A percentile compares a stretch with the other conserved stretches of the same genome.
phyloP scores from a whole-genome alignment of 164 flowering plant species.

The Magnolia changhungtana region DNA sequence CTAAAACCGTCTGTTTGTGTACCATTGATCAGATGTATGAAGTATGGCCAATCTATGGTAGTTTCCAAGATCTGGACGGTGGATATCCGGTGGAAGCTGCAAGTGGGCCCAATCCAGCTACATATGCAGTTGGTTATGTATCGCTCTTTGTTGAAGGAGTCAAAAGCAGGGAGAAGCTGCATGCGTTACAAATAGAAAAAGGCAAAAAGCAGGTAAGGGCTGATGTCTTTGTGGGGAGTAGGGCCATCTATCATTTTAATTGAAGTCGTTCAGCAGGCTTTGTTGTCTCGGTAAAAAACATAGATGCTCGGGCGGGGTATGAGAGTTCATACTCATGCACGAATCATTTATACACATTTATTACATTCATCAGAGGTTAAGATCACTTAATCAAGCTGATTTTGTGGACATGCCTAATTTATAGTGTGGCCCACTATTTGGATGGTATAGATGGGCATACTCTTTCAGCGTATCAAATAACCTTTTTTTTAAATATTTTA shows the following conservation, averaged over 20 bases:
- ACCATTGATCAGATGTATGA: too few species aligned
- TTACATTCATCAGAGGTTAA: background rate
- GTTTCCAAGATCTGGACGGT: too few species aligned
- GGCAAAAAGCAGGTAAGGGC: conserved; percentile 5
- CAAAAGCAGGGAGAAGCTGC: background rate
- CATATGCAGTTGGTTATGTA: too few species aligned
- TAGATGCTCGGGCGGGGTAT: too few species aligned
- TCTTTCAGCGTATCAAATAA: background rate
- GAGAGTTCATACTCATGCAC: too few species aligned
- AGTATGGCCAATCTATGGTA: too few species aligned
- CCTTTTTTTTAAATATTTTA: too few species aligned
- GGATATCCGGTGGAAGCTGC: too few species aligned
- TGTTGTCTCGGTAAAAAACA: background rate
- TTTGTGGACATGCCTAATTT: background rate
- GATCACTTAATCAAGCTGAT: background rate
- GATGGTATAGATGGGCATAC: background rate
- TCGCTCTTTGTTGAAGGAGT: background rate
- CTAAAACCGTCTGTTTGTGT: too few species aligned
- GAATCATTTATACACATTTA: too few species aligned
- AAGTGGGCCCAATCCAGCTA: too few species aligned
- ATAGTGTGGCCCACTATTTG: background rate
- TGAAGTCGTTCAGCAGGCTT: background rate
- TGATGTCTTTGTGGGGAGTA: background rate
- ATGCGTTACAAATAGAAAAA: conserved; percentile 3
- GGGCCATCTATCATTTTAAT: background rate